Base-by-base conservation (phyloP, 495 filamentous ascomycete genomes). In the Trichoderma virens region DNA sequence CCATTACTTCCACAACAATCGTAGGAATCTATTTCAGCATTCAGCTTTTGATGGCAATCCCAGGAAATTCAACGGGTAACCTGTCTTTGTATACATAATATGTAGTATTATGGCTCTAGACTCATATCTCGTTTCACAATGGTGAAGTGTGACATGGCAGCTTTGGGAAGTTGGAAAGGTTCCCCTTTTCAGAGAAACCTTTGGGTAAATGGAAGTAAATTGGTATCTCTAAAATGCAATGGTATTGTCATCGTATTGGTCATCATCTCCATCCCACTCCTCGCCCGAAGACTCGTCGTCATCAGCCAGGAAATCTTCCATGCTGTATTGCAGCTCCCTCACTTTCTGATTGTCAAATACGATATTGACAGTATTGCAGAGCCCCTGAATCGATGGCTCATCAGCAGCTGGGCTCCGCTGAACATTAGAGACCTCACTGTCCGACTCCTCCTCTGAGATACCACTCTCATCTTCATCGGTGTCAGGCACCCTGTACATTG, bases 321-420 rank as follows among this genome's bases (percentile, higher is more conserved):
- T 92, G 25, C 81, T 83, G 67, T 82, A 89, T 45, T 88, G 86
- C n/a, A 76, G 79, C 67, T 94, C 92, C 1, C 78, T 82, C 23
- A 88, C 89, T 51, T 91, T 85, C 68, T 89, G 84, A 72, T 95
- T 93, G 70, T 96, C 92, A 61, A 97, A 88, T 23, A 85, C 78
- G 54, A 97, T 81, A 54, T 85, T 83, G n/a, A 97, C 91, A 38
- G 85, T 76, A 28, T 92, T 80, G 73, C 92, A 97, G 80, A 91
- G 80, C 1, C 92, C 90, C 59, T 94, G 92, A 18, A 87, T 74
- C 64, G 80, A 77, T 2, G 73, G 64, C 23, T 62, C 16, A 43
- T 51, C 61, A 3, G 62, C 45, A n/a, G 5, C 35, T 27, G 41
- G 20, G 13, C 13, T 31, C 28, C 35, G 14, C 47, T 59, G 51